Conservation (phyloP, 768 basidiomycete genomes). For the Cystofilobasidium capitatum region DNA sequence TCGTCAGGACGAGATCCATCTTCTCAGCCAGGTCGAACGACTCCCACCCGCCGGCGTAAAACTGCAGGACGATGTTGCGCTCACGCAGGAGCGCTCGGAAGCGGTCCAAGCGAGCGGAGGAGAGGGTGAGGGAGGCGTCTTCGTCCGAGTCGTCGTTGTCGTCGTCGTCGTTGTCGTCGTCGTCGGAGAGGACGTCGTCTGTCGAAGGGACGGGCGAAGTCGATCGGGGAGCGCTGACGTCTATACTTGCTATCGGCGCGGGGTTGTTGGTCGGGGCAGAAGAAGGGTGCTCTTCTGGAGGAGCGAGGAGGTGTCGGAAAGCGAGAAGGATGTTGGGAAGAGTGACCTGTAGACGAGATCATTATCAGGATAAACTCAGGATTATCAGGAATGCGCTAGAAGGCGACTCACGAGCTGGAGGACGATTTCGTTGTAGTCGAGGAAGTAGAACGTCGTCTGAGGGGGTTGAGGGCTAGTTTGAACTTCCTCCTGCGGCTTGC, state of each 20-base stretch:
- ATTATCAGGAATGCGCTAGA: background rate
- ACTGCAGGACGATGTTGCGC: slow-evolving; percentile 53
- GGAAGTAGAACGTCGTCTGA: slow-evolving; percentile 26
- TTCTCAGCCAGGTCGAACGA: slow-evolving; percentile 31
- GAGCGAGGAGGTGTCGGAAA: slow-evolving; percentile 42
- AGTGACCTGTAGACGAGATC: slow-evolving; percentile 40
- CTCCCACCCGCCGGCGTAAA: slow-evolving; percentile 75
- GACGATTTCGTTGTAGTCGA: slow-evolving; percentile 27
- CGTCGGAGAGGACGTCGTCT: too few relatives aligned
- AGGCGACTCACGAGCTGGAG: slow-evolving; percentile 20
- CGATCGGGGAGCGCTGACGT: background rate
- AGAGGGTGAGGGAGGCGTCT: slow-evolving; percentile 58
- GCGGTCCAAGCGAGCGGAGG: slow-evolving; percentile 35
- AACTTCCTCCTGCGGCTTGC: slow-evolving; percentile 37
- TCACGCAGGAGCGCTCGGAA: slow-evolving; percentile 54
- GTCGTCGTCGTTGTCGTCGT: slow-evolving; percentile 33
- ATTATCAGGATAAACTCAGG: background rate
- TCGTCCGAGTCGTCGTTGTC: slow-evolving; percentile 46
- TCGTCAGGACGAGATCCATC: slow-evolving; percentile 63
- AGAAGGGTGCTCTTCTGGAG: background rate
- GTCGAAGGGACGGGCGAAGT: slow-evolving; percentile 11
- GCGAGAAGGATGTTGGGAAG: slow-evolving; percentile 65
- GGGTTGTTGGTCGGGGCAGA: slow-evolving; percentile 16
- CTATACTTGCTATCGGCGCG: background rate
- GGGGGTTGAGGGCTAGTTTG: slow-evolving; percentile 26